A percentile compares a stretch with the other conserved stretches of the same genome.
Conservation (phyloP, 495 filamentous ascomycete genomes). For the Paragyromitra xinjiangensis region DNA sequence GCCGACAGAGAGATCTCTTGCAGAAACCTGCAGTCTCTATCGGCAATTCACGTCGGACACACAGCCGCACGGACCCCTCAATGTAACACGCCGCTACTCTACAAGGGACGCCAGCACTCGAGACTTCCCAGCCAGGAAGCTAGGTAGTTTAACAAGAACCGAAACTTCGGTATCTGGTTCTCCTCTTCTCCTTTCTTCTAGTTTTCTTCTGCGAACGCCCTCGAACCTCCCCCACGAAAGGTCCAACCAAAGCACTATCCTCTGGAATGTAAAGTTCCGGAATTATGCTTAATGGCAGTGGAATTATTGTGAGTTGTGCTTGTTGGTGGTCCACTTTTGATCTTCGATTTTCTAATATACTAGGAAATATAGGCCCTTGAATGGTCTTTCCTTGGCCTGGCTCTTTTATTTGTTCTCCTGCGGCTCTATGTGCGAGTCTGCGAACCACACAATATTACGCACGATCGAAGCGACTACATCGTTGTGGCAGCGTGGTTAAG, state of each 20-base stretch:
- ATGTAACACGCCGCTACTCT: conserved; percentile 15
- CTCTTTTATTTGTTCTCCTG: conserved; percentile 48
- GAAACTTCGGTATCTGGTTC: conserved; percentile 27
- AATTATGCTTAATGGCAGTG: conserved; percentile 50
- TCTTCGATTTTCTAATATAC: neutral
- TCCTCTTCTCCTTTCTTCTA: conserved; percentile 24
- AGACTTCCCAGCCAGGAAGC: conserved; percentile 15
- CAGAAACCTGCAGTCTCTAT: neutral
- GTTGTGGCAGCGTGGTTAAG: conserved; percentile 45
- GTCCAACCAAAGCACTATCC: conserved; percentile 17
- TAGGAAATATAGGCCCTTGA: conserved; percentile 38
- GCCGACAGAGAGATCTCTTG: neutral
- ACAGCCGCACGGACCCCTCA: conserved; percentile 35
- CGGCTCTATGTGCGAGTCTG: conserved; percentile 38
- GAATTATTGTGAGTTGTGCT: conserved; percentile 37
- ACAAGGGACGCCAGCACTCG: conserved; percentile 17
- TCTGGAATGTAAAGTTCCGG: conserved; percentile 45
- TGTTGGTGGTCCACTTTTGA: neutral
- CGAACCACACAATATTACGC: conserved; percentile 12
- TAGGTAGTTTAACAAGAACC: conserved; percentile 3
- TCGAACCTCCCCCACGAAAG: conserved; percentile 22
- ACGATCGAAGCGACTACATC: conserved; percentile 37
- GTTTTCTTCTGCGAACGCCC: conserved; percentile 26
- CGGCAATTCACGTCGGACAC: conserved; percentile 17
- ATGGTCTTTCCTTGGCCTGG: conserved; percentile 41